Base-by-base conservation (phyloP, 306 rosid species). In the Nissolia schottii region DNA sequence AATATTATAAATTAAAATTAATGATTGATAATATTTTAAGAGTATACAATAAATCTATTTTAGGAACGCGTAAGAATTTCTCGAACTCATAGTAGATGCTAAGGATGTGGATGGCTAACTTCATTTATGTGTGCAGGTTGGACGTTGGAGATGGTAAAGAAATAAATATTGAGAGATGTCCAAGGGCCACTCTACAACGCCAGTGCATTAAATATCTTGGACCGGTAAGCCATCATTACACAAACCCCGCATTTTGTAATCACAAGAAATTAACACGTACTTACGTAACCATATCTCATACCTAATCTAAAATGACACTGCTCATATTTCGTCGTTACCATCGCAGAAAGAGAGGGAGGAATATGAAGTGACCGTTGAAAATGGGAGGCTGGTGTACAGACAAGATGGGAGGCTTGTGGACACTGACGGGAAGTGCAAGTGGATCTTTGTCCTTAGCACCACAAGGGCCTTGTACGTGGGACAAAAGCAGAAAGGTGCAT, bases 91-190 rank as follows among this genome's bases (percentile, higher is more conserved):
- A n/a, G n/a, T 16, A 58, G 31, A 50, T 49, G 15, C 25, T 16
- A 59, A 64, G 54, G 37, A 65, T 79, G 29, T 54, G 23, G 67
- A 19, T 56, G 27, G 25, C 32, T 66, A 40, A 74, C 57, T 80
- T 29, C 29, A 27, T 53, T 63, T 40, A 23, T 60, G 10, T 69
- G 43, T 76, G 62, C 56, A 94, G 99, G 99, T 58, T 94, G 82
- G 99, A 91, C 78, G 75, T 89, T 51, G 99, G 99, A 80, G 91
- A 89, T 73, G 97, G 99, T 45, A 94, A 94, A 84, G 97, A 91
- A 85, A 55, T 86, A 60, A 88, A 80, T 60, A 71, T 83, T 5
- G 91, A 89, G 69, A 94, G 91, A 67, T 87, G 94, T 51, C 74
- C 87, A n/a, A 89, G 97, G 71, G 15, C 82, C 6, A 71, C 83